Evolutionary conservation across 2,329 filamentous ascomycete species (phyloP).

Genomic region (Aphanoascus verrucosus): DNA sequence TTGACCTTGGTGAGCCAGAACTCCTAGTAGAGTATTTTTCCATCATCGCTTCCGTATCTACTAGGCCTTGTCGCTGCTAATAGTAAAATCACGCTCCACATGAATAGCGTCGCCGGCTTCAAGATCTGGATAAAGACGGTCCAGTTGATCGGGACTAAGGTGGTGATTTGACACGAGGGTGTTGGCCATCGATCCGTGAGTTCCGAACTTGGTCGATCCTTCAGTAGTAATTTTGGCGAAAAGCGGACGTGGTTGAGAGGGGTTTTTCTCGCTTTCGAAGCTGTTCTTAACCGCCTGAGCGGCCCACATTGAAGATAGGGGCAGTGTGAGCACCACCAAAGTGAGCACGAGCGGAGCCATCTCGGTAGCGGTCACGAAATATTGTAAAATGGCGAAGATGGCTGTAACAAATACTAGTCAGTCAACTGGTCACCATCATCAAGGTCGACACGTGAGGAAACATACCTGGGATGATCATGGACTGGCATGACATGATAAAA

Average conservation of each 20-base stretch:
- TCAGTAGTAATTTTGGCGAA: constrained; percentile 2
- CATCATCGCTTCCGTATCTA: neutral
- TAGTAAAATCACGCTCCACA: constrained; percentile 15
- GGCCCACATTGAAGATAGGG: constrained; percentile 58
- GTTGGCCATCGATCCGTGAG: constrained; percentile 3
- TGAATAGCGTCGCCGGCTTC: constrained; percentile 10
- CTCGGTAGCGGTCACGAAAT: constrained; percentile 41
- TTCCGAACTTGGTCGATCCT: neutral
- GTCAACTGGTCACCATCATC: neutral
- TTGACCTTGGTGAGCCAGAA: too few species aligned
- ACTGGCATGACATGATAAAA: constrained; percentile 58
- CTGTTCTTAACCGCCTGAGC: constrained; percentile 27
- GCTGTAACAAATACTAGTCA: constrained; percentile 37
- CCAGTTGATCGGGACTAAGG: constrained; percentile 8
- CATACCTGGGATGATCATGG: constrained; percentile 53
- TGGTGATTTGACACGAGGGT: constrained; percentile 2
- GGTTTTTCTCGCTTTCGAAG: constrained; percentile 4
- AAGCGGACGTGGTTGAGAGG: constrained; percentile 3
- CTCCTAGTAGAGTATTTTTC: too few species aligned
- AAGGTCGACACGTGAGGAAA: neutral
- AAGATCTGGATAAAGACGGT: constrained; percentile 16
- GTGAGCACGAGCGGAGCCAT: constrained; percentile 47
- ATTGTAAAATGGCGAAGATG: constrained; percentile 51
- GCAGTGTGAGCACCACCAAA: constrained; percentile 52
- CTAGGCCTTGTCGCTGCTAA: constrained; percentile 9